Percentiles rank a stretch among this genome's conserved stretches.
Evolutionary conservation across 352 stramenopile species (phyloP).

Genomic region (Pythium aristosporum): DNA sequence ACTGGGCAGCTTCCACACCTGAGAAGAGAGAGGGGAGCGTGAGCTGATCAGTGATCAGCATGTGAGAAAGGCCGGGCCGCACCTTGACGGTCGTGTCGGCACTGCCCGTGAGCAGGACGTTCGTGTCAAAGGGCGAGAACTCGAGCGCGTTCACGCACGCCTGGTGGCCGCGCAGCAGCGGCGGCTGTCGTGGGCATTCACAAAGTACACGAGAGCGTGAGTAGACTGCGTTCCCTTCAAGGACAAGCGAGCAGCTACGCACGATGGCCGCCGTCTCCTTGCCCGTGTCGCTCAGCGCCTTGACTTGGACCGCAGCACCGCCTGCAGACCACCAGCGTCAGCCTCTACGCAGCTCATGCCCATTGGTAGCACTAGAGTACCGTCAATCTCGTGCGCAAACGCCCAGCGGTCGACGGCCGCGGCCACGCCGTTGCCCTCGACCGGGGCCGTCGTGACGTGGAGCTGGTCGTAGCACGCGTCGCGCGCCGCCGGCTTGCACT

Average conservation of each 20-base stretch:
- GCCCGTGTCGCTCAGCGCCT: constrained; percentile 44
- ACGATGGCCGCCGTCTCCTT: constrained; percentile 34
- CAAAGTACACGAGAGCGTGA: not conserved
- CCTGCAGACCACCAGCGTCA: constrained; percentile 18
- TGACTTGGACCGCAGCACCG: constrained; percentile 63
- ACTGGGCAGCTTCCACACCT: constrained; percentile 58
- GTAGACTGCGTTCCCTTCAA: not conserved
- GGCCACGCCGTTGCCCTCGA: constrained; percentile 53
- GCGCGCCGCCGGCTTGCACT: constrained; percentile 47
- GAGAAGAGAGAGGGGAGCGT: not conserved
- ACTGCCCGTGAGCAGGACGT: constrained; percentile 56
- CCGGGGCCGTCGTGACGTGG: constrained; percentile 42
- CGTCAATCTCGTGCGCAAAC: constrained; percentile 67
- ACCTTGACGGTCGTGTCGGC: constrained; percentile 57
- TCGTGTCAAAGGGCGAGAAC: constrained; percentile 55
- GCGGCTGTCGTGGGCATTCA: constrained; percentile 28
- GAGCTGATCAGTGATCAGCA: not conserved
- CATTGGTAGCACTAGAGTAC: constrained; percentile 7
- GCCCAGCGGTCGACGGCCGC: constrained; percentile 45
- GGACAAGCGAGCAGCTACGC: not conserved
- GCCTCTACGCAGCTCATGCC: not conserved
- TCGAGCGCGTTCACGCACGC: constrained; percentile 59
- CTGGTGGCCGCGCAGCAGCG: constrained; percentile 60
- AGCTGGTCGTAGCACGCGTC: constrained; percentile 69
- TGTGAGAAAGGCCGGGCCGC: not conserved